Evolutionary conservation across 805 yeast genomes (phyloP), one percentile per base, ranked within the genome.

Genomic region (Teunomyces pallodes): DNA sequence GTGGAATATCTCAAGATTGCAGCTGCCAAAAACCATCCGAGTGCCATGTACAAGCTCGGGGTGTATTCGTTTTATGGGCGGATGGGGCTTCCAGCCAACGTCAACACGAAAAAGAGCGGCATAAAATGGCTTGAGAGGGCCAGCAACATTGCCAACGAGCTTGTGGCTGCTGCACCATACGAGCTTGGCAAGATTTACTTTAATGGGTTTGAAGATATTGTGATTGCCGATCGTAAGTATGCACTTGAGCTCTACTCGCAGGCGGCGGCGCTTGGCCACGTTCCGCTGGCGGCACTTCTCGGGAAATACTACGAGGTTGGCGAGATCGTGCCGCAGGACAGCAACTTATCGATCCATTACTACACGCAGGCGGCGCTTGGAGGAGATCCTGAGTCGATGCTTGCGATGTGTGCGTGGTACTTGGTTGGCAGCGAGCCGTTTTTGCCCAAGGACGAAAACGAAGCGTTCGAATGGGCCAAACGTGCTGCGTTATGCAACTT

Each of bases 321-420:
- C 6, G 87, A 81, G 49, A 64, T 82, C 50, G 77, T 90, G 9
- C 87, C 89, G 2, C 86, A 82, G 51, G 96, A 94, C 64, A 74
- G 90, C 0, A 86, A 87, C 54, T 73, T 92, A 42, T 86, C 96
- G 1, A 88, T 94, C 39, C 97, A 94, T 64, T 92, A 91, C 64
- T 92, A 89, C 65, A 90, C 96, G 0, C 83, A 87, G 54, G 96
- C 96, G 0, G 97, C 98, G 0, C 65, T 84, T 28, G 84, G 84
- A 3, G 97, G 96, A 5, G 96, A 94, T 64, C 79, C 96, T 0
- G 83, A 80, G 42, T 85, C 96, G 9, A 94, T 92, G 96, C 74
- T 92, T 59, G 91, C 96, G 1, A 75, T 92, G 72, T 91, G 97
- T 65, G 97, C 97, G 1, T 94, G 98, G 97, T 94, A 92, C 64